Conservation (phyloP, 1,139 yeast genomes). For the Geotrichum histeridarum region DNA sequence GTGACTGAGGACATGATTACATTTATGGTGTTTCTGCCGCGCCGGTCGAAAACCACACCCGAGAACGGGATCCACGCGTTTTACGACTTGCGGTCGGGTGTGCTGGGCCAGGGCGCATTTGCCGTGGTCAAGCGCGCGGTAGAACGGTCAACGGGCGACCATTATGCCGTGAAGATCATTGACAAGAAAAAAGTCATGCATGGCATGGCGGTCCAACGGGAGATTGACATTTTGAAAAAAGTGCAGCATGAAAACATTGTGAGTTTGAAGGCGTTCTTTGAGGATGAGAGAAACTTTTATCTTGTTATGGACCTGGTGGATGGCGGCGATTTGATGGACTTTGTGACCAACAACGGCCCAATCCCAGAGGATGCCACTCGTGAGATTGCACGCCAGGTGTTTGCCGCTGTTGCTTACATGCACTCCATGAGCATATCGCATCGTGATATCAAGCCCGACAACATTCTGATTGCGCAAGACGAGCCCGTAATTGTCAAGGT, state of each 20-base stretch:
- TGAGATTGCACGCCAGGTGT: conserved; percentile 76
- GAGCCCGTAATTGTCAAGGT: conserved; percentile 86
- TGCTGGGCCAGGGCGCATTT: conserved; percentile 94
- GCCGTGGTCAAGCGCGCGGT: conserved; percentile 91
- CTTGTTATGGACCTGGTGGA: conserved; percentile 92
- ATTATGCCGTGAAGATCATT: conserved; percentile 87
- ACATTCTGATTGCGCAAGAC: conserved; percentile 81
- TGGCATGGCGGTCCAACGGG: conserved; percentile 80
- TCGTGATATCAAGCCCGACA: conserved; percentile 83
- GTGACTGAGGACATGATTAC: conserved; percentile 69
- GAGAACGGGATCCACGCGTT: conserved; percentile 52
- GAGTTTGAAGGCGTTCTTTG: conserved; percentile 73
- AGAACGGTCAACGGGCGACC: conserved; percentile 74
- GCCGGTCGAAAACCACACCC: conserved; percentile 20
- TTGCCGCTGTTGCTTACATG: conserved; percentile 80
- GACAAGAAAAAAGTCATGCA: conserved; percentile 79
- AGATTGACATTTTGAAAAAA: conserved; percentile 69
- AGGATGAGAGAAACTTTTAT: conserved; percentile 73
- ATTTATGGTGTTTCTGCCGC: conserved; percentile 60
- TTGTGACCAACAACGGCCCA: conserved; percentile 86
- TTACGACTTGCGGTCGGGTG: conserved; percentile 73
- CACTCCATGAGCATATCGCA: conserved; percentile 88
- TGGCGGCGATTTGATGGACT: conserved; percentile 97
- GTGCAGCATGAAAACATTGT: conserved; percentile 84
- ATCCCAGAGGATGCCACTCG: conserved; percentile 86